Evolutionary conservation across 148 eudicot genomes (phyloP), one percentile per base, ranked within the genome.

Genomic region (Rheum nobile): DNA sequence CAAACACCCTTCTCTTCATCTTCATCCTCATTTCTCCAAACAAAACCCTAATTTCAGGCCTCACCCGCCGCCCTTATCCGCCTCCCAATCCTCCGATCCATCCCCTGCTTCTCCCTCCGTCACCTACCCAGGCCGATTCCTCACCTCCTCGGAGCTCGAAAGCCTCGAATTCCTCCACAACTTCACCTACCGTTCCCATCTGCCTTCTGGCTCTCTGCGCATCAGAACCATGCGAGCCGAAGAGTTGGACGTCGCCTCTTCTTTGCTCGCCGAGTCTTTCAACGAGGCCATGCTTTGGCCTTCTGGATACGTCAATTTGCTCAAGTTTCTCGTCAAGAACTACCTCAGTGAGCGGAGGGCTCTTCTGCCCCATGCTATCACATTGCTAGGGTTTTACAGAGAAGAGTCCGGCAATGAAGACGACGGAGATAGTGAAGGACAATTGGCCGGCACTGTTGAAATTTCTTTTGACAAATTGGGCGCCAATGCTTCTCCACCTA

Each of bases 401-500:
- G 88, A 54, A 16, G 78, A 75, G 35, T 81, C 73, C 8, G 74
- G 17, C 54, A 72, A 46, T 7, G 79, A 80, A 35, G 75, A 52
- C 6, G 81, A 80, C 8, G 81, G 80, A 44, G 67, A 57, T 9
- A 0, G 16, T 26, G 67, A 65, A 65, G 84, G 81, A 14, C 79
- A 84, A 47, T 44, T 90, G 55, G 96, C 88, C 11, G 98, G 97
- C 61, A 91, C 93, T 65, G 97, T 89, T 41, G 96, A 94, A 71
- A 76, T 94, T 38, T 84, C 76, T 35, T 91, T 91, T 80, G 81
- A 91, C 75, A 46, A 75, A 17, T 81, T 57, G 81, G 97, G 97
- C n/a, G 92, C 97, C 70, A 91, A 87, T 87, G 83, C 80, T 78
- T 73, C 82, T 46, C 88, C 91, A 55, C 94, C 97, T 21, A 84